Base-by-base conservation (phyloP, 352 stramenopile species). In the Pythium periplocum region DNA sequence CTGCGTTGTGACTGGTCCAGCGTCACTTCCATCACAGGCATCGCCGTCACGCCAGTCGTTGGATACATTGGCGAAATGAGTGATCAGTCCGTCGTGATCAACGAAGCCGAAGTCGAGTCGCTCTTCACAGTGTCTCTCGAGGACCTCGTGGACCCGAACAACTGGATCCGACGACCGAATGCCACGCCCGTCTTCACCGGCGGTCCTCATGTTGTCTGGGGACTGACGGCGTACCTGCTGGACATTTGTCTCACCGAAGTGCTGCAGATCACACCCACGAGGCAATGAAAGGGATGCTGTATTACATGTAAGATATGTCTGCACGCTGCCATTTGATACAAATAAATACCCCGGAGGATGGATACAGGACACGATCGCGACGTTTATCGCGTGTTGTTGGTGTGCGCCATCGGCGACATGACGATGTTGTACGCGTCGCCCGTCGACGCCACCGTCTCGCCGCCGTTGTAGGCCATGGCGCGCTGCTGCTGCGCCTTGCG, bases 21-120 rank as follows among this genome's bases (percentile, higher is more conserved):
- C 57, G 85, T 98, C 47, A 86, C 91, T 31, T 96, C 89, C 11
- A 96, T 98, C 58, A 97, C 96, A 36, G 96, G 96, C 48, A 95
- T 98, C 49, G 95, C 95, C 33, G 96, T 99, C n/a, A 99, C 96
- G 42, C 96, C 96, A 2, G 89, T 99, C 38, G 93, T 99, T 0
- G 97, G 96, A 6, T 99, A 90, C 55, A 69, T 99, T 49, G 95
- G 94, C 37, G 94, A 98, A 61, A 83, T 99, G 59, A 87, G 78
- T 49, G 78, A 95, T 53, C 73, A 89, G 39, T 84, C 90, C 37
- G 64, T 99, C 8, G 75, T 88, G 31, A 94, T 97, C 40, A 99
- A 99, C 62, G 75, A 95, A 39, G 80, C 95, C 56, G 96, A 99
- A 73, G 96, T 99, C 32, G 84, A 96, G 26, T 90, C 97, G 53